Conservation (phyloP, 2,329 filamentous ascomycete genomes). For the Ophiostoma quercus region DNA sequence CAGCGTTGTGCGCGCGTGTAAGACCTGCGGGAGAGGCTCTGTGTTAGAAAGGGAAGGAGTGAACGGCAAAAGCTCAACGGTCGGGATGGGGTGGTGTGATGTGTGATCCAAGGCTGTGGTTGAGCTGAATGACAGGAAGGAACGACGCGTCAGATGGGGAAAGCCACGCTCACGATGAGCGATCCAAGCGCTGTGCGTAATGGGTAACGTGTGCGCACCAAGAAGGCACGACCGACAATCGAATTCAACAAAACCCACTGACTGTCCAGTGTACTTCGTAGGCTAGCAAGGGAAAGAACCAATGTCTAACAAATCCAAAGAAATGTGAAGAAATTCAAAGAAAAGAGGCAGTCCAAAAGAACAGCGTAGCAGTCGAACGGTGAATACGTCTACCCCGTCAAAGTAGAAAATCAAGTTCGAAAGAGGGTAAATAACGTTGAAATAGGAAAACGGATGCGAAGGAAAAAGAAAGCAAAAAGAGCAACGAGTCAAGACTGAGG, state of each 20-base stretch:
- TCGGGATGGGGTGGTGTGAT: background rate
- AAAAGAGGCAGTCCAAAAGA: background rate
- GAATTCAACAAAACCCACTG: background rate
- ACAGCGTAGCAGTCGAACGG: background rate
- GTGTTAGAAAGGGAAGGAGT: background rate
- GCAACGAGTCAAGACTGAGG: background rate
- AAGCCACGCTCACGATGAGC: background rate
- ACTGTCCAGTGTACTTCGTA: background rate
- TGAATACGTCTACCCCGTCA: background rate
- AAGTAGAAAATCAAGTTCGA: background rate
- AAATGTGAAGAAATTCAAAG: background rate
- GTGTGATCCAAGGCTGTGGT: background rate
- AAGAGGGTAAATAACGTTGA: background rate
- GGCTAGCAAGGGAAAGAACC: background rate
- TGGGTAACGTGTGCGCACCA: background rate
- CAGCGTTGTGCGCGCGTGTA: background rate
- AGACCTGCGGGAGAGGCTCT: background rate
- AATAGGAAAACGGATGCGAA: background rate
- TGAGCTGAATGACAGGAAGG: background rate
- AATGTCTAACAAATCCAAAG: background rate
- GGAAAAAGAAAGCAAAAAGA: background rate
- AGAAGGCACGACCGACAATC: background rate
- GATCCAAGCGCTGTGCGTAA: background rate
- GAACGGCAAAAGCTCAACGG: background rate
- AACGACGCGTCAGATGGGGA: background rate